Conservation (phyloP, 2,329 filamentous ascomycete genomes). For the Fusarium globosum region DNA sequence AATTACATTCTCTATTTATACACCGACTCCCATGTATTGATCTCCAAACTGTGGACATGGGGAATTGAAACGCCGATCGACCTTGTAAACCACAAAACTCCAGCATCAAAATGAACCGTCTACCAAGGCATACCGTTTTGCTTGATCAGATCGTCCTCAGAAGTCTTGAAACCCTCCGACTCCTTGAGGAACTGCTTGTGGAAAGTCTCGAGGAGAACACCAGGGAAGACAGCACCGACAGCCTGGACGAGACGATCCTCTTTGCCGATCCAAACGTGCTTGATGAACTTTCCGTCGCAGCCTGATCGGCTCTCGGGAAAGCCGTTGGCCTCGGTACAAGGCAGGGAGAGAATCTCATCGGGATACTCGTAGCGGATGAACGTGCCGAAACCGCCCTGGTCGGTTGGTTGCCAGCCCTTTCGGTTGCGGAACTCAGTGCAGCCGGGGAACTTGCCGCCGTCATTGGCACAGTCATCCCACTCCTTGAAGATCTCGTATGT, state of each 20-base stretch:
- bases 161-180: constrained; percentile 22
- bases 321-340: constrained; percentile 57
- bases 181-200: constrained; percentile 51
- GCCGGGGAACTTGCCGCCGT: constrained; percentile 51
- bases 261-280: constrained; percentile 58
- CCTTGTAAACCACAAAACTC: constrained; percentile 12
- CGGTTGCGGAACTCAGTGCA: constrained; percentile 53
- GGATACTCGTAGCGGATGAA: constrained; percentile 56
- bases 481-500: constrained; percentile 61
- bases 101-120: neutral
- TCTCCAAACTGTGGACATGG: neutral
- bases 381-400: constrained; percentile 58
- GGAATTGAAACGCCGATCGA: constrained; percentile 10
- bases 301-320: constrained; percentile 53
- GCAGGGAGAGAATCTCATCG: constrained; percentile 53
- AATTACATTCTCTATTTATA: constrained; percentile 21
- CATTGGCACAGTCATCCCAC: constrained; percentile 58
- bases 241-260: constrained; percentile 52
- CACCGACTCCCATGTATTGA: neutral
- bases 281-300: constrained; percentile 55
- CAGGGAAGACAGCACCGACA: constrained; percentile 53
- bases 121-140: constrained; percentile 22
- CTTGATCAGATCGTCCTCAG: constrained; percentile 18
- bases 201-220: constrained; percentile 50
- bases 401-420: constrained; percentile 52